Conservation (phyloP, 2,329 filamentous ascomycete genomes). For the Paracamarosporium sp. region DNA sequence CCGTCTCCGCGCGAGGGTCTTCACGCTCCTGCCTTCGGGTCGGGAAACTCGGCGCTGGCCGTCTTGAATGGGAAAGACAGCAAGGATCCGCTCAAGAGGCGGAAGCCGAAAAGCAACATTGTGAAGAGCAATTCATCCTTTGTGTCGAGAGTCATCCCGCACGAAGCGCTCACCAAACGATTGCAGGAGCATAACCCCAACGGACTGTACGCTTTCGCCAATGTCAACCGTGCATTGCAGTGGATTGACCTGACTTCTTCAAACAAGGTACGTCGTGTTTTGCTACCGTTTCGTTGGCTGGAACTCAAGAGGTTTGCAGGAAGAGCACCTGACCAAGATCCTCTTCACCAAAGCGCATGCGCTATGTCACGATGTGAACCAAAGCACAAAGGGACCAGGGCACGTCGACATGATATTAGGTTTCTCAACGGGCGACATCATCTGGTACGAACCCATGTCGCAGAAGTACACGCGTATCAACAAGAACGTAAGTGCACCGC, state of each 20-base stretch:
- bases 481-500: constrained; percentile 73
- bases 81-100: constrained; percentile 70
- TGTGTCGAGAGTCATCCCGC: constrained; percentile 92
- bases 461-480: constrained; percentile 96
- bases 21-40: constrained; percentile 76
- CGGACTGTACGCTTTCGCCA: constrained; percentile 89
- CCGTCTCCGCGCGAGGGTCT: constrained; percentile 38
- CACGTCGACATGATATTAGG: constrained; percentile 95
- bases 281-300: not conserved
- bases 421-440: constrained; percentile 94
- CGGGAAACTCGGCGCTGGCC: constrained; percentile 78
- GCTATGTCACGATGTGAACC: constrained; percentile 91
- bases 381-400: constrained; percentile 75
- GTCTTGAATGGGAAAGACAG: constrained; percentile 69
- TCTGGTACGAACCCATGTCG: constrained; percentile 98
- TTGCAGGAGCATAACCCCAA: constrained; percentile 79
- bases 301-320: constrained; percentile 52
- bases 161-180: constrained; percentile 80
- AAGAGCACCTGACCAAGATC: constrained; percentile 93
- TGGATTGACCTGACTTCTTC: constrained; percentile 89
- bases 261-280: constrained; percentile 61
- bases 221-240: constrained; percentile 93
- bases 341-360: constrained; percentile 96
- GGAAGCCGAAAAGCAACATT: constrained; percentile 98
- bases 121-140: constrained; percentile 99